A percentile compares a stretch with the other conserved stretches of the same genome.
Conservation (phyloP, 2,329 filamentous ascomycete genomes). For the Clarireedia homoeocarpa region DNA sequence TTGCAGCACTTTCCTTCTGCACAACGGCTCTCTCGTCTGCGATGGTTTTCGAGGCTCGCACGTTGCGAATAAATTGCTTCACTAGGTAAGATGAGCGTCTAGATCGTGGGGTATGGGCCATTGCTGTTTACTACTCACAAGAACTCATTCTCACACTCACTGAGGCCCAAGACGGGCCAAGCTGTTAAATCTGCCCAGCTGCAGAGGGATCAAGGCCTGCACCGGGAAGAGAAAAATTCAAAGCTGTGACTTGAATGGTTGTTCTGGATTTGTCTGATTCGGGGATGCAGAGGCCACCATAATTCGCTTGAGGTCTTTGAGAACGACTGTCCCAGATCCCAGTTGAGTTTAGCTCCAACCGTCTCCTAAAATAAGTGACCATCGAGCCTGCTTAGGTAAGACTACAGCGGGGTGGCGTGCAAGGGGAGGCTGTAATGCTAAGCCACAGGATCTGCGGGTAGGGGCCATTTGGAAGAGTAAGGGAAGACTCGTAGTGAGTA, state of each 20-base stretch:
- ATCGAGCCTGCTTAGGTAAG: no score
- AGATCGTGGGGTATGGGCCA: conserved; percentile 13
- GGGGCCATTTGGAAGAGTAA: no score
- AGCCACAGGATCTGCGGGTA: neutral
- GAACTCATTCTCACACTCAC: conserved; percentile 29
- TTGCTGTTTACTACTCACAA: conserved; percentile 20
- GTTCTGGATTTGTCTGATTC: neutral
- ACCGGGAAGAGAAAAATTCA: neutral
- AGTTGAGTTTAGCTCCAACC: neutral
- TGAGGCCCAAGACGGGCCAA: conserved; percentile 28
- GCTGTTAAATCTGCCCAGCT: conserved; percentile 17
- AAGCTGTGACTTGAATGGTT: neutral
- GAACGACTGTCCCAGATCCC: neutral
- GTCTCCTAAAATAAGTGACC: no score
- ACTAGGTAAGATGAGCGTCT: conserved; percentile 46
- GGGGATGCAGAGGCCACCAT: conserved; percentile 11
- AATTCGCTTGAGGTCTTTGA: conserved; percentile 9
- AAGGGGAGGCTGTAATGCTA: neutral
- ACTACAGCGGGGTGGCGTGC: neutral
- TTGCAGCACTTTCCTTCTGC: conserved; percentile 97
- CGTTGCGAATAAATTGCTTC: conserved; percentile 99
- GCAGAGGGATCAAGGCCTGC: neutral
- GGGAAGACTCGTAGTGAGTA: no score
- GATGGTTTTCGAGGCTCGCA: conserved; percentile 96
- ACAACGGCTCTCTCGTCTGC: conserved; percentile 97